Base-by-base conservation (phyloP, 257 asterid genomes). In the Linderniella brevidens region DNA sequence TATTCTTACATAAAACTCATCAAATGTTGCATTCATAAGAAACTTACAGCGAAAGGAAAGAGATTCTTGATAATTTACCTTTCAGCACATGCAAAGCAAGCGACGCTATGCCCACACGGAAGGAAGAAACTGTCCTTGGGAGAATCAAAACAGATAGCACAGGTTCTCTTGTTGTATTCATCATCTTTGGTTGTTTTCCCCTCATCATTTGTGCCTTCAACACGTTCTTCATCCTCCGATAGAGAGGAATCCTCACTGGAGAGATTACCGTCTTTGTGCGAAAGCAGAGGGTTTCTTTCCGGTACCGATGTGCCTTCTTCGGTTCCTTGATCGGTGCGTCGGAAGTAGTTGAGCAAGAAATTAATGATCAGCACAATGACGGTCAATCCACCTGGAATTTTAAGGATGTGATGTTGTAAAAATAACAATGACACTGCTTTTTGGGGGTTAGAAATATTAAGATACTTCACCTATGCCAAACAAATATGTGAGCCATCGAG, bases 61-160 rank as follows among this genome's bases (percentile, higher is more conserved):
- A 18, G 1, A 25, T 25, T 25, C 4, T 2, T 25, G 32, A 16
- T 13, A n/a, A 11, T 43, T 43, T 43, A 82, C 97, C 84, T 82
- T 53, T 77, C 73, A 17, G 78, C 85, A 57, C 97, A 86, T 48
- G 65, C 70, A 70, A 65, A 82, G 66, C 97, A 86, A 59, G 94
- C 73, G 41, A 62, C 86, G 50, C 80, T 75, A 62, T 86, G 94
- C 25, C 94, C 97, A 17, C 97, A 86, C 11, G 97, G 97, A 46
- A 82, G 63, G 64, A 82, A 86, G 75, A 86, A 82, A 60, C 74
- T 70, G 58, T 79, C 76, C 72, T 76, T 75, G 7, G 87, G 94
- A 50, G 87, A 86, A 71, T 82, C 86, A 60, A 75, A 86, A 71
- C 97, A 86, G 57, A 86, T 77, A 47, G 93, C 78, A 61, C 97